Base-by-base conservation (phyloP, 441 rosid species). In the California macrophylla region DNA sequence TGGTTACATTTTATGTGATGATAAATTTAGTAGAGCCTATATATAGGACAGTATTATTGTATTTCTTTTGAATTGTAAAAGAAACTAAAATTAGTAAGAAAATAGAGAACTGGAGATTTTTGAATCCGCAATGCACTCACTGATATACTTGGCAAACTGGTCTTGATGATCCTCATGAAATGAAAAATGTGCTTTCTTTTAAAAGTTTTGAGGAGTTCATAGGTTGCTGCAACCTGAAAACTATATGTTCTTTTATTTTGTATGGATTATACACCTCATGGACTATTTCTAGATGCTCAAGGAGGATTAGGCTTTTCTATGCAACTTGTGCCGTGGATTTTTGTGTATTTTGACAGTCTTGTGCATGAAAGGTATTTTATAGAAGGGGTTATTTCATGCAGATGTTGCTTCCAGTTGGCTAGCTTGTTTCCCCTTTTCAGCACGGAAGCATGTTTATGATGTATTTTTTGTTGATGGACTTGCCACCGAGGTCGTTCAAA, bases 341-440 rank as follows among this genome's bases (percentile, higher is more conserved):
- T 4, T 61, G 1, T 61, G n/a, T 26, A 15, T 28, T 61, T 24
- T 13, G 18, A 12, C 16, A 10, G 52, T 15, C 18, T 45, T 45
- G 52, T 56, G 26, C 62, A 56, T 56, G 62, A 1, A 23, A 21
- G 25, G 7, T 24, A 20, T 32, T 77, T n/a, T 20, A 65, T 64
- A 47, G 29, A 25, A 10, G 18, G 74, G 69, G 61, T 32, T 63
- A 42, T 80, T 75, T 71, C 34, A 38, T 79, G 82, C 87, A 94
- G 98, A 94, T 85, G 82, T 92, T 72, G 88, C 97, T 72, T 85
- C 92, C 72, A 82, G 87, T 80, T 91, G 98, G 98, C 85, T 94
- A 1, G 77, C 94, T 69, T 94, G 96, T 81, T 94, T 94, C 82
- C 86, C 99, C 45, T 68, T 85, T 69, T 84, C 97, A 66, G 89